phyloP scores from a whole-genome alignment of 2,329 filamentous ascomycete species.

The Neonectria magnoliae region DNA sequence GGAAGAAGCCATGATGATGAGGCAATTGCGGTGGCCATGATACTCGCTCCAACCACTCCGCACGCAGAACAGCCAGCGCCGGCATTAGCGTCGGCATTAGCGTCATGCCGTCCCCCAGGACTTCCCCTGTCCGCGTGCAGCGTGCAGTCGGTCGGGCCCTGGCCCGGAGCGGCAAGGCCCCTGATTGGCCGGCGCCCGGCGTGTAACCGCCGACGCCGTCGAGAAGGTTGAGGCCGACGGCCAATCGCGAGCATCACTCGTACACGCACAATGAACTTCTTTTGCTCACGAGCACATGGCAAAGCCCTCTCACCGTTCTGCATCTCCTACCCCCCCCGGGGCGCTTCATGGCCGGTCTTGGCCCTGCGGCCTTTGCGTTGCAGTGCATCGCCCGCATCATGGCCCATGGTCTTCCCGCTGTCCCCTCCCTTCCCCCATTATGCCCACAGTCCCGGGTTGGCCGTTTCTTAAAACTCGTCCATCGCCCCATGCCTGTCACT shows the following conservation, averaged over 20 bases:
- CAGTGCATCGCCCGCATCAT: slow-evolving; percentile 3
- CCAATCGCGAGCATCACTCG: slow-evolving; percentile 3
- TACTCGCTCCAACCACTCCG: not conserved
- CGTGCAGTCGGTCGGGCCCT: not conserved
- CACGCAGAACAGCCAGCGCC: not conserved
- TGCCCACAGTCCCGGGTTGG: not conserved
- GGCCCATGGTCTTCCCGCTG: not conserved
- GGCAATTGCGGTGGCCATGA: not conserved
- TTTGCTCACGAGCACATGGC: not conserved
- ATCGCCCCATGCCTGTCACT: not conserved
- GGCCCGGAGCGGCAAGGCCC: slow-evolving; percentile 35
- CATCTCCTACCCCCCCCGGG: not conserved
- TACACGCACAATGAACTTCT: not conserved
- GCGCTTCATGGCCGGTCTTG: slow-evolving; percentile 1
- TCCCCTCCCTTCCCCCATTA: not conserved
- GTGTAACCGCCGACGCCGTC: slow-evolving; percentile 53
- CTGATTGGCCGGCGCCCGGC: slow-evolving; percentile 47
- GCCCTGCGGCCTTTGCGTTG: slow-evolving; percentile 2
- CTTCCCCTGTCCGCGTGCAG: not conserved
- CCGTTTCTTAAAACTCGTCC: slow-evolving; percentile 36
- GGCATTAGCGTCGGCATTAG: not conserved
- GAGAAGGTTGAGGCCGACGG: slow-evolving; percentile 1
- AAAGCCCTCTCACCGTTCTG: slow-evolving; percentile 11
- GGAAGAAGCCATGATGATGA: too few species aligned
- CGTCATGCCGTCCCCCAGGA: not conserved